Base-by-base conservation (phyloP, 1,284 basidiomycete species). In the Cronartium quercuum region DNA sequence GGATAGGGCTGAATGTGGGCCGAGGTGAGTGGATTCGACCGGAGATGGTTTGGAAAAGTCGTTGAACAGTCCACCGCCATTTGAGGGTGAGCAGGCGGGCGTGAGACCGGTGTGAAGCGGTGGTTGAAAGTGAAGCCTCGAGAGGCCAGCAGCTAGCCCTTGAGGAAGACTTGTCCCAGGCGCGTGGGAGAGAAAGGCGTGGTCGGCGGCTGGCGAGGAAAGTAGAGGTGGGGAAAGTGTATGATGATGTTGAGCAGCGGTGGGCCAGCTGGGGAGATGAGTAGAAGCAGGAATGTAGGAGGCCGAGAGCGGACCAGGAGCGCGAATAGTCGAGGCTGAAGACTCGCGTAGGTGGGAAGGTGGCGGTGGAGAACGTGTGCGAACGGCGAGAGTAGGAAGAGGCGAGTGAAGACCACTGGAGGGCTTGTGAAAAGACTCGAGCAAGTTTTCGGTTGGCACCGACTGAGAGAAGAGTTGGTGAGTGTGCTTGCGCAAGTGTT, bases 111-210 rank as follows among this genome's bases (percentile, higher is more conserved):
- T 73, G 1, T 62, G 63, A 87, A 88, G 29, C 88, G 78, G 71
- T 6, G 78, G 77, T 51, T 77, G 82, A 0, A 91, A 88, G 78
- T 93, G 91, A 76, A 93, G 88, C 61, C 91, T 85, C 60, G 90
- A 91, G 80, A 91, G 88, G 2, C 91, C 91, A 0, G 91, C 91
- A 0, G 91, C 91, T 34, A 93, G 84, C 44, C 91, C 91, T 77
- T 92, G 91, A 0, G 91, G 91, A n/a, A 92, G 84, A 82, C 88
- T 89, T 81, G 92, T 91, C 0, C 91, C 91, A 0, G 91, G 91
- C 0, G 90, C 90, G 78, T 92, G 91, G 12, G 87, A 83, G 79
- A 90, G 89, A 42, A 90, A 82, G 1, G n/a, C 18, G 18, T 42
- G 9, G 7, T 35, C 40, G 24, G 13, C 18, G 6, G 55, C 21